These are phyloP conservation scores for Skeletonema potamos DNA, from an alignment of 108 stramenopile genomes.

Conservation along the genomic window DNA sequence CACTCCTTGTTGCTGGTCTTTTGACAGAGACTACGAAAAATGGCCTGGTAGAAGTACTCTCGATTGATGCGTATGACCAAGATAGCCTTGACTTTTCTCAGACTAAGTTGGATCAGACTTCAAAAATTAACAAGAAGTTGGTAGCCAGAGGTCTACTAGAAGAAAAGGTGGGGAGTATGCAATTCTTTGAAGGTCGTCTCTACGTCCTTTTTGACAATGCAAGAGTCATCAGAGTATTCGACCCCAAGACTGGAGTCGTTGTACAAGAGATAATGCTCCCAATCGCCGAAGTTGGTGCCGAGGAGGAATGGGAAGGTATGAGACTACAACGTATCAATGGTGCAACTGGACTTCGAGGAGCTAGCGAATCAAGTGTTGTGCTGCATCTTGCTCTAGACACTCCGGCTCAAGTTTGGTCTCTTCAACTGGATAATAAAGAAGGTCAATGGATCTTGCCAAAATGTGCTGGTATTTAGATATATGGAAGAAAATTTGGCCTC, in stretches of 20 bases:
- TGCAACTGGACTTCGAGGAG: neutral
- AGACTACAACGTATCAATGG: neutral
- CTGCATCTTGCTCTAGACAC: constrained; percentile 10
- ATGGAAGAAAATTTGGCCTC: too few relatives aligned
- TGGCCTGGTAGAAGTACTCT: neutral
- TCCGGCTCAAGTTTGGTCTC: constrained; percentile 8
- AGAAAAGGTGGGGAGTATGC: constrained; percentile 3
- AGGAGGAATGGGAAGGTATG: constrained; percentile 11
- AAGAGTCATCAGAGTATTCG: neutral
- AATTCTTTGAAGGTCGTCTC: constrained; percentile 1
- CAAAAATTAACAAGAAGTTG: constrained; percentile 5
- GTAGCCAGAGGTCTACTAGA: neutral
- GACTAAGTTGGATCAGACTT: neutral
- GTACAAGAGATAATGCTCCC: neutral
- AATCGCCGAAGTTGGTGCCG: neutral
- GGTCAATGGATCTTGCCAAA: neutral
- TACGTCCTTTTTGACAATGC: constrained; percentile 11
- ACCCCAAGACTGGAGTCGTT: neutral
- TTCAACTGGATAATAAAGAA: neutral
- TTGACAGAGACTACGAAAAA: neutral
- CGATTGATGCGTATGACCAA: neutral
- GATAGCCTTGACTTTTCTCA: neutral
- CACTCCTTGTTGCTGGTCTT: constrained; percentile 3
- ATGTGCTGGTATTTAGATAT: neutral
- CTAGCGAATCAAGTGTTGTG: neutral